phyloP scores from a whole-genome alignment of 805 yeast genomes.

The Monosporozyma aerobia region DNA sequence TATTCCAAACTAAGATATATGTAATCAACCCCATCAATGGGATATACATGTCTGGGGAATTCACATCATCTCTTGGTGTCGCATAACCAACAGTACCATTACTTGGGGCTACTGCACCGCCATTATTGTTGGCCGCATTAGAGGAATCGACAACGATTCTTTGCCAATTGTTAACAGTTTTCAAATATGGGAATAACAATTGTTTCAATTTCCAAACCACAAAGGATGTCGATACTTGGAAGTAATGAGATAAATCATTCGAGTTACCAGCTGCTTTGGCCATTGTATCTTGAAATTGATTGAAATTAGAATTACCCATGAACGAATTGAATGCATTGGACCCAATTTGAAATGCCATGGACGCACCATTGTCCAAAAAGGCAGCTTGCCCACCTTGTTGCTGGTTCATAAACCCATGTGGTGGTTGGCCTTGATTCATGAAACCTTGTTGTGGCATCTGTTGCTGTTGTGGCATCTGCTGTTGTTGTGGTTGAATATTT shows the following conservation, averaged over 20 bases:
- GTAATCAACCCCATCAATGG: conserved; percentile 91
- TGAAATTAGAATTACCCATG: conserved; percentile 49
- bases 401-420: conserved; percentile 13
- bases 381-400: conserved; percentile 22
- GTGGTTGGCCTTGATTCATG: conserved; percentile 15
- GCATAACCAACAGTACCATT: conserved; percentile 24
- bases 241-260: conserved; percentile 68
- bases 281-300: conserved; percentile 39
- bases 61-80: conserved; percentile 76
- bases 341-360: conserved; percentile 82
- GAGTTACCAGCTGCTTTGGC: conserved; percentile 30
- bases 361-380: conserved; percentile 70
- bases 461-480: conserved; percentile 10
- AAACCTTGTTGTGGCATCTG: conserved; percentile 27
- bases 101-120: background rate
- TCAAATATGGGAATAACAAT: conserved; percentile 78
- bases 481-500: conserved; percentile 1
- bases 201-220: conserved; percentile 65
- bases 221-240: conserved; percentile 83
- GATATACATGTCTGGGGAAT: conserved; percentile 93
- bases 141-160: conserved; percentile 32
- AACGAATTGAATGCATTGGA: conserved; percentile 56
- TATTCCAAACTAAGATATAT: conserved; percentile 74
- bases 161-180: conserved; percentile 73
- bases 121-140: background rate